Percentiles rank a stretch among this genome's conserved stretches.
Evolutionary conservation across 805 yeast species (phyloP).

Genomic region (Candida oleophila): DNA sequence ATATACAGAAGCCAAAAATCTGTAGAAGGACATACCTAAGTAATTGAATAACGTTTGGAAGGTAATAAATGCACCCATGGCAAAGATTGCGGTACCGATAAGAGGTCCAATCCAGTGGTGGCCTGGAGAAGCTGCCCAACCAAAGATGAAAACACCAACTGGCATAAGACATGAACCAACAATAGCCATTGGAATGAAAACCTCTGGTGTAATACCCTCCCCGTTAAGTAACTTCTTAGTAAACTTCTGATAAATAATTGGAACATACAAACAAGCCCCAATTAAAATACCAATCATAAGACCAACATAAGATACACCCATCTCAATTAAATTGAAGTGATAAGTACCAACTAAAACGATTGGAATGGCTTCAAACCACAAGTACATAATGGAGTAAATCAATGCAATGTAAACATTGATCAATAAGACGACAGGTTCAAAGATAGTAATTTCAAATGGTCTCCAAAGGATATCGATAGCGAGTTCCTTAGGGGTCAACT

Average conservation of each 20-base stretch:
- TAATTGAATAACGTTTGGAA: constrained; percentile 53
- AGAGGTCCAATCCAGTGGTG: constrained; percentile 51
- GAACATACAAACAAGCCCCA: constrained; percentile 28
- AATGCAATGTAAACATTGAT: constrained; percentile 52
- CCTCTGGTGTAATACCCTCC: constrained; percentile 33
- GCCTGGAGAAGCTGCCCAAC: constrained; percentile 43
- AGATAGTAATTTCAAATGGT: constrained; percentile 48
- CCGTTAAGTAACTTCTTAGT: constrained; percentile 16
- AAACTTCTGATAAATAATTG: constrained; percentile 17
- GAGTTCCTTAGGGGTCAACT: constrained; percentile 13
- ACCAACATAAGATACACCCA: constrained; percentile 48
- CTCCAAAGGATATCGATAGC: constrained; percentile 40
- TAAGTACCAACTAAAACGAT: constrained; percentile 42
- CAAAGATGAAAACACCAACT: constrained; percentile 43
- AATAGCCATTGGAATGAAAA: constrained; percentile 31
- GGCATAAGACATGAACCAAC: constrained; percentile 39
- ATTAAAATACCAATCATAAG: constrained; percentile 44
- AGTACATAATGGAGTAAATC: constrained; percentile 51
- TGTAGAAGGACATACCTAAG: constrained; percentile 46
- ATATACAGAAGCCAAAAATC: constrained; percentile 53
- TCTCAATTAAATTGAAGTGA: constrained; percentile 46
- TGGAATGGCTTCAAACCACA: constrained; percentile 61
- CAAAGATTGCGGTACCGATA: constrained; percentile 41
- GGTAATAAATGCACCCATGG: constrained; percentile 37
- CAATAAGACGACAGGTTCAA: constrained; percentile 58